phyloP scores from a whole-genome alignment of 2,329 filamentous ascomycete genomes.

The Alternaria sp. region DNA sequence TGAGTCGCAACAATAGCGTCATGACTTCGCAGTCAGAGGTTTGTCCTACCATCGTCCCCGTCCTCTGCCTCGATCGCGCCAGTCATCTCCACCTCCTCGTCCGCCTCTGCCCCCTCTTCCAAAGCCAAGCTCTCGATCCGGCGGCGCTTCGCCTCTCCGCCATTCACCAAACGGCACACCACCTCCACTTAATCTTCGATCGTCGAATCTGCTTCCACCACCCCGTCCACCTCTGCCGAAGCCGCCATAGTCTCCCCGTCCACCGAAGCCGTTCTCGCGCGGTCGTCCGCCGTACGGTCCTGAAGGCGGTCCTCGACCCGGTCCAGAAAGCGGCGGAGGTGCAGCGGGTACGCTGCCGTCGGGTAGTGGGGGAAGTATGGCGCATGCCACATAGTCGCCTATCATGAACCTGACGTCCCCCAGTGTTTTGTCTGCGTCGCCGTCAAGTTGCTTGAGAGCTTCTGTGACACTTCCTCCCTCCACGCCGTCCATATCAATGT shows the following conservation, averaged over 20 bases:
- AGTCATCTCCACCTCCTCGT: constrained; percentile 39
- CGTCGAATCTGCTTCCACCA: constrained; percentile 40
- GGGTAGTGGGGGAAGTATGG: constrained; percentile 75
- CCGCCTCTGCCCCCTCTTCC: constrained; percentile 47
- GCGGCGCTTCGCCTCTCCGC: constrained; percentile 69
- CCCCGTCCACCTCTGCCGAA: constrained; percentile 47
- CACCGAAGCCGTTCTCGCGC: constrained; percentile 41
- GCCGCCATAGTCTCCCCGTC: constrained; percentile 34
- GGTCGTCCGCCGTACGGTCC: constrained; percentile 36
- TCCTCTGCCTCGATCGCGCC: constrained; percentile 44
- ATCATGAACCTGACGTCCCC: constrained; percentile 81
- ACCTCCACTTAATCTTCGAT: constrained; percentile 48
- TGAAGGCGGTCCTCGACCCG: constrained; percentile 35
- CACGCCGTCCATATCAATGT: constrained; percentile 19
- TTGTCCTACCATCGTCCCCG: constrained; percentile 38
- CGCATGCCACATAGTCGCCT: constrained; percentile 86
- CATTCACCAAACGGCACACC: constrained; percentile 66
- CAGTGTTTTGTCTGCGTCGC: constrained; percentile 75
- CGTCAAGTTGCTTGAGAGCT: constrained; percentile 55
- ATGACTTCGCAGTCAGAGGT: too few species aligned
- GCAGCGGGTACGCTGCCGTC: constrained; percentile 75
- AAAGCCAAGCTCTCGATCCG: constrained; percentile 52
- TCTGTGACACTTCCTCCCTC: constrained; percentile 30
- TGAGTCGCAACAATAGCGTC: too few species aligned
- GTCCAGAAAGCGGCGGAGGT: constrained; percentile 54